phyloP scores from a whole-genome alignment of 345 rosid species.

The Melaleuca alternifolia region DNA sequence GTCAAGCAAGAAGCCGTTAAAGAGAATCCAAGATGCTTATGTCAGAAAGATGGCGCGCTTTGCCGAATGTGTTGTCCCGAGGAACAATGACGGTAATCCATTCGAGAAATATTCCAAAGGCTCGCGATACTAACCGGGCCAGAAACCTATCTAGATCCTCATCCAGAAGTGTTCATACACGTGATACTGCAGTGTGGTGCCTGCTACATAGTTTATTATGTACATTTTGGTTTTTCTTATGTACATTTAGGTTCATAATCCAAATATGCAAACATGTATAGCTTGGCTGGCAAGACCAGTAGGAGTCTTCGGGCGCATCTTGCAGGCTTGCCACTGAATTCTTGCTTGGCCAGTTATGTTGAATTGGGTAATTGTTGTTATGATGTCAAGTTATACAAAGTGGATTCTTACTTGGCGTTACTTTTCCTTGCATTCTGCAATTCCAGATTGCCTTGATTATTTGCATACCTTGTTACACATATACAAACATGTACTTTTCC shows the following conservation, averaged over 20 bases:
- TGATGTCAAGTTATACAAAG: not conserved
- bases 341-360: not conserved
- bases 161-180: not conserved
- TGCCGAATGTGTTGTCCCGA: not conserved
- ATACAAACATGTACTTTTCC: not conserved
- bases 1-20: not conserved
- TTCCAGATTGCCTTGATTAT: not conserved
- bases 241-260: not conserved
- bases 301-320: not conserved
- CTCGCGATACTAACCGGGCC: not conserved
- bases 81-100: not conserved
- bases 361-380: not conserved
- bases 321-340: not conserved
- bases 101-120: not conserved
- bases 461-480: not conserved
- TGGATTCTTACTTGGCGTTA: not conserved
- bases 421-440: not conserved
- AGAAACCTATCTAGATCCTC: not conserved
- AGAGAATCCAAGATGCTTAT: not conserved
- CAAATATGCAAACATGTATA: not conserved
- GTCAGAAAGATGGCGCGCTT: not conserved
- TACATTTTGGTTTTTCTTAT: not conserved
- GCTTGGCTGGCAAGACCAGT: not conserved
- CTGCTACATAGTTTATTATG: not conserved
- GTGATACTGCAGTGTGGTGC: not conserved